phyloP scores from a whole-genome alignment of 2,329 filamentous ascomycete species.

The Pezicula rhizophila region DNA sequence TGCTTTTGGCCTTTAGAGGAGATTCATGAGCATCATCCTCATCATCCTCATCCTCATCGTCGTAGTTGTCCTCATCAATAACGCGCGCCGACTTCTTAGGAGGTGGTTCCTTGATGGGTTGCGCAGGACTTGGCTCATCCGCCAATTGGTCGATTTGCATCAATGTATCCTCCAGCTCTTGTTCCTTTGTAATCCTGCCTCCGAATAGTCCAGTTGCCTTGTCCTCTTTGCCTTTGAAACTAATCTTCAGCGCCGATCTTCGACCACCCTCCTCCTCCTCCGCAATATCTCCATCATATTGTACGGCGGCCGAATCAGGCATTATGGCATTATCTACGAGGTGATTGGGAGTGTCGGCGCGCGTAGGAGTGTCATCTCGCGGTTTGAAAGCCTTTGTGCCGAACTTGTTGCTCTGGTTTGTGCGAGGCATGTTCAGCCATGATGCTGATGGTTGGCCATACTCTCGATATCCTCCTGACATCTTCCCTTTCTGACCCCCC shows the following conservation, averaged over 20 bases:
- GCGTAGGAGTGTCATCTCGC: slow-evolving; percentile 50
- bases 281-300: slow-evolving; percentile 46
- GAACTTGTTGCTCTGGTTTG: slow-evolving; percentile 32
- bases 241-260: slow-evolving; percentile 65
- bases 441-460: slow-evolving; percentile 47
- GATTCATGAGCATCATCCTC: slow-evolving; percentile 48
- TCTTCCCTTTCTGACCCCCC: slow-evolving; percentile 35
- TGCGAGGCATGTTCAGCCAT: not conserved
- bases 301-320: slow-evolving; percentile 38
- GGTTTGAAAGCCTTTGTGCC: slow-evolving; percentile 46
- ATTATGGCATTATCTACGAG: slow-evolving; percentile 33
- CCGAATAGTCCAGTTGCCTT: slow-evolving; percentile 73
- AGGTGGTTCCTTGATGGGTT: slow-evolving; percentile 39
- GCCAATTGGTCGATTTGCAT: slow-evolving; percentile 30
- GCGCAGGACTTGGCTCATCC: slow-evolving; percentile 46
- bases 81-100: slow-evolving; percentile 68
- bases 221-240: slow-evolving; percentile 72
- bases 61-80: slow-evolving; percentile 82
- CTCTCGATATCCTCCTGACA: slow-evolving; percentile 61
- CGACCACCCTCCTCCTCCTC: slow-evolving; percentile 62
- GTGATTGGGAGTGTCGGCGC: slow-evolving; percentile 22
- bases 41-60: slow-evolving; percentile 67
- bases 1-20: slow-evolving; percentile 45
- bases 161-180: slow-evolving; percentile 20
- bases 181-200: slow-evolving; percentile 26